Base-by-base conservation (phyloP, 2,329 filamentous ascomycete species). In the Cladosporium oxysporum region DNA sequence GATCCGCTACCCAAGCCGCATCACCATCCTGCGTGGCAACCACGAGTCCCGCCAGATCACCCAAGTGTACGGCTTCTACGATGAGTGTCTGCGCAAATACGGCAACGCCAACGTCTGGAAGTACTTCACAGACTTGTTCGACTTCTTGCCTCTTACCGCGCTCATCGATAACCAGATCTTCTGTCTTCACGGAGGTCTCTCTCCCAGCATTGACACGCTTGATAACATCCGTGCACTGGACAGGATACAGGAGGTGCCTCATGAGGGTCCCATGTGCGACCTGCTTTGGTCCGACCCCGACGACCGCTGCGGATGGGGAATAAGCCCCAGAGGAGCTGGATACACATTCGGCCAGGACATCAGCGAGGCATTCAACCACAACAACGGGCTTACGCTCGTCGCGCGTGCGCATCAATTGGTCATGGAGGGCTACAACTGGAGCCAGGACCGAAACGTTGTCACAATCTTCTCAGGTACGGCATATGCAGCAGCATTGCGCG, bases 371-470 rank as follows among this genome's bases (percentile, higher is more conserved):
- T 99, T 99, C 84, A 98, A 98, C 81, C 94, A 98, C 79, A 98
- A 98, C 85, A 99, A 99, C 76, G 94, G 93, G 66, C 83, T 99
- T 80, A 98, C 94, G 64, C 84, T 98, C 69, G 96, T 99, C 76
- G 95, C 95, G 67, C 87, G 95, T 80, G 95, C 95, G 65, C 95
- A 99, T 85, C 95, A 99, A 83, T 84, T 99, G 78, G 95, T 99
- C 68, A 99, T 98, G 94, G 95, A 99, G 80, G 95, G 95, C 58
- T 99, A 98, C 82, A 99, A 98, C 79, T 99, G 95, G 95, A 97
- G 93, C 71, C 95, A 98, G 80, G 95, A 98, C 78, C 85, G 94
- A 71, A 98, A 99, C 73, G 95, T 99, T 61, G 95, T 99, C 68
- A 99, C 95, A 44, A 98, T 99, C 76, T 99, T 99, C 84, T 97